Conservation (phyloP, 176 grass and related monocot genomes). For the Oryza officinalis region DNA sequence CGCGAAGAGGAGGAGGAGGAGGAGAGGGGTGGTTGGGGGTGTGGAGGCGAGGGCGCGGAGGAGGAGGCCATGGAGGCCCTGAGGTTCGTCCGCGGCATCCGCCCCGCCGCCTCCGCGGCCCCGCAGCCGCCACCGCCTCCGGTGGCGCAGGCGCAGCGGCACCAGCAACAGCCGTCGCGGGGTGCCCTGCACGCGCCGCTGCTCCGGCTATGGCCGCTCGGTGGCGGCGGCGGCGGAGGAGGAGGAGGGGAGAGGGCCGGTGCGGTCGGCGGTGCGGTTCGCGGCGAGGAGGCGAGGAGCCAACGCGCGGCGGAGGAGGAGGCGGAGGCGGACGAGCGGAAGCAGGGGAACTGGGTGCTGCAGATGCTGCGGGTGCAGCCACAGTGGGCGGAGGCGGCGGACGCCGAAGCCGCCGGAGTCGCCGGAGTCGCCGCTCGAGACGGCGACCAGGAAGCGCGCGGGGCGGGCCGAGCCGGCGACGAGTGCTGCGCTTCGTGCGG, state of each 20-base stretch:
- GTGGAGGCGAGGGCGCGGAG: background rate
- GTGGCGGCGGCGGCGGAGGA: background rate
- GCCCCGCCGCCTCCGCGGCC: background rate
- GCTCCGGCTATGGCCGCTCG: conserved; percentile 45
- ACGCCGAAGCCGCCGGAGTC: conserved; percentile 39
- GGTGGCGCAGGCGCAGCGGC: conserved; percentile 12
- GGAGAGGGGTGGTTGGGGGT: background rate
- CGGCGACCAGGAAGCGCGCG: background rate
- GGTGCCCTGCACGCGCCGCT: conserved; percentile 13
- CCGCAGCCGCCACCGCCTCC: conserved; percentile 19
- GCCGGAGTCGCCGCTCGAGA: conserved; percentile 9
- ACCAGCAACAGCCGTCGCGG: conserved; percentile 6
- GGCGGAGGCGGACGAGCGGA: conserved; percentile 21
- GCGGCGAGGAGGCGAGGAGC: conserved; percentile 35
- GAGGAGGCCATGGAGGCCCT: conserved; percentile 65
- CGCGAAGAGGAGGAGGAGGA: background rate
- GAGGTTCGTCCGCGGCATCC: conserved; percentile 48
- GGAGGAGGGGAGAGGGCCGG: conserved; percentile 2
- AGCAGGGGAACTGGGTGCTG: conserved; percentile 83
- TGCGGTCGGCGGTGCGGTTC: background rate
- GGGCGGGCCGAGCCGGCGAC: background rate
- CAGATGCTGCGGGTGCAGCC: conserved; percentile 84
- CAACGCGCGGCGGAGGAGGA: conserved; percentile 4
- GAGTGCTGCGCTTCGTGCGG: conserved; percentile 41
- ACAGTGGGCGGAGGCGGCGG: conserved; percentile 46